Percentiles rank a stretch among this genome's conserved stretches.
Conservation (phyloP, 371 early-diverging fungal genomes). For the Cokeromyces recurvatus region DNA sequence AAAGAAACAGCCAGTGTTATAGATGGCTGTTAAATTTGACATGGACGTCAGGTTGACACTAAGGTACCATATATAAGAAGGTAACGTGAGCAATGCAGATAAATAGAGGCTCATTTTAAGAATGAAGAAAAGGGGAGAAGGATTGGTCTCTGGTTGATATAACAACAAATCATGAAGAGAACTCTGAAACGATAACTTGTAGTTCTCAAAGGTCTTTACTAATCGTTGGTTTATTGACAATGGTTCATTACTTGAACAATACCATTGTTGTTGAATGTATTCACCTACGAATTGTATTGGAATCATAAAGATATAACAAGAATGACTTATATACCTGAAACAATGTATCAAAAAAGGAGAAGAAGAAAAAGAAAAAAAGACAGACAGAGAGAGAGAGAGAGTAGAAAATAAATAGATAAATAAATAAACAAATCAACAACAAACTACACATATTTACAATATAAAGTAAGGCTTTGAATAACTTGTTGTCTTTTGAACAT, state of each 20-base stretch:
- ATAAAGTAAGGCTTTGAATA: slow-evolving; percentile 77
- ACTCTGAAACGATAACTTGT: too few species aligned
- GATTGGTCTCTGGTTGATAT: too few species aligned
- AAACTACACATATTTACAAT: slow-evolving; percentile 53
- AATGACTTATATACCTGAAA: slow-evolving; percentile 69
- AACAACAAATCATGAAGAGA: too few species aligned
- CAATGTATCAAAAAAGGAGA: not conserved
- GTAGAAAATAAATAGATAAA: too few species aligned
- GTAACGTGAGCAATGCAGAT: slow-evolving; percentile 56
- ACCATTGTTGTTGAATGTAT: too few species aligned
- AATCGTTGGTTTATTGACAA: too few species aligned
- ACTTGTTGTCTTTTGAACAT: slow-evolving; percentile 55
- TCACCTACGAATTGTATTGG: slow-evolving; percentile 60
- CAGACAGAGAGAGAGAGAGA: too few species aligned
- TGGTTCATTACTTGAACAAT: too few species aligned
- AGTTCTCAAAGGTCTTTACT: too few species aligned
- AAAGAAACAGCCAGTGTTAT: slow-evolving; percentile 79
- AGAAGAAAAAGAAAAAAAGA: too few species aligned
- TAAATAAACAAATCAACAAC: too few species aligned
- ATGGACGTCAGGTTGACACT: slow-evolving; percentile 70
- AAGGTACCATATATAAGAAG: slow-evolving; percentile 80
- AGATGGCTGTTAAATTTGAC: slow-evolving; percentile 77
- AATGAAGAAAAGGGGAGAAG: slow-evolving; percentile 7
- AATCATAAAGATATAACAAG: slow-evolving; percentile 62
- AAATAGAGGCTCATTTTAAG: slow-evolving; percentile 25